phyloP scores from a whole-genome alignment of 768 basidiomycete species.

The Mycena rebaudengoi region DNA sequence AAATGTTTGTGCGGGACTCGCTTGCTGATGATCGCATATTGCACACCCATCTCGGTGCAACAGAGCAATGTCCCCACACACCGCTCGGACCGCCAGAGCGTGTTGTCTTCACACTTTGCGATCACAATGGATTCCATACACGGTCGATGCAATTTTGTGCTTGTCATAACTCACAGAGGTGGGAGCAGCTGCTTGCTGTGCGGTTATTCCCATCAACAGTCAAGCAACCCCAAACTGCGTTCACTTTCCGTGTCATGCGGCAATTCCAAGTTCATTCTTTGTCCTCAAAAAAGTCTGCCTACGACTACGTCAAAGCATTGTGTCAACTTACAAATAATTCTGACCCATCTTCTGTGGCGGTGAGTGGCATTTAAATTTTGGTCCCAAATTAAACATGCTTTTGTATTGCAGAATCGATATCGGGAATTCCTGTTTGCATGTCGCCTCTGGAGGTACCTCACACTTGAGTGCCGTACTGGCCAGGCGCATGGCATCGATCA shows the following conservation, averaged over 20 bases:
- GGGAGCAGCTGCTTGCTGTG: not conserved
- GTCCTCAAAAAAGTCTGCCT: conserved; percentile 39
- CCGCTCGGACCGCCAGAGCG: not conserved
- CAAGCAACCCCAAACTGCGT: conserved; percentile 18
- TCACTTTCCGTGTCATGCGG: conserved; percentile 27
- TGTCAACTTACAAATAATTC: conserved; percentile 29
- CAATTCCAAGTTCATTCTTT: conserved; percentile 41
- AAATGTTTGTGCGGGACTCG: not conserved
- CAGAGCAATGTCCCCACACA: not conserved
- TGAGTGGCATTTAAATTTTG: no score
- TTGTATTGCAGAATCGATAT: conserved; percentile 12
- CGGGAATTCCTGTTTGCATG: conserved; percentile 4
- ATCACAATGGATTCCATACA: no score
- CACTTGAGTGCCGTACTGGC: conserved; percentile 8
- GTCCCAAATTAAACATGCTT: no score
- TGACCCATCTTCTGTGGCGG: no score
- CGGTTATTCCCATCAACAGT: conserved; percentile 26
- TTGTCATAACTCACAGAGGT: no score
- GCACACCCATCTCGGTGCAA: not conserved
- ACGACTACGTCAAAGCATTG: conserved; percentile 38
- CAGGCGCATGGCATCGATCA: conserved; percentile 16
- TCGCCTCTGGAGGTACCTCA: conserved; percentile 17
- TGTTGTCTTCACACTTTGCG: not conserved
- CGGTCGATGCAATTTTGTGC: no score
- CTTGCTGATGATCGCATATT: not conserved